These are phyloP conservation scores for Fusarium avenaceum DNA, from an alignment of 2,329 filamentous ascomycete species.

Conservation along the genomic window DNA sequence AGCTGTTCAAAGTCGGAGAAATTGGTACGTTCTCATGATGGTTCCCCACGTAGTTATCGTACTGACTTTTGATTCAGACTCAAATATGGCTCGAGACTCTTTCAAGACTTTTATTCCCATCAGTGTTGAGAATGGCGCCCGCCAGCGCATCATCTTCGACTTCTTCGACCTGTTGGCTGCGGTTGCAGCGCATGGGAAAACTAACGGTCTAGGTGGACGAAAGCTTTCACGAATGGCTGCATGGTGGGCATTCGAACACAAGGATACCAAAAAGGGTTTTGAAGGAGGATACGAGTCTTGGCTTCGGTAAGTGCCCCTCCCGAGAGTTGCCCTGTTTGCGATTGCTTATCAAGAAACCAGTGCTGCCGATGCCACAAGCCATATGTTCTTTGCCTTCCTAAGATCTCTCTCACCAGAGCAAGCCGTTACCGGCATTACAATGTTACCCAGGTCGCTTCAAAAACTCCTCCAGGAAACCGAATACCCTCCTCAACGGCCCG, in stretches of 20 bases:
- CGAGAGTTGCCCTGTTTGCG: constrained; percentile 11
- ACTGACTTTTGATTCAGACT: constrained; percentile 71
- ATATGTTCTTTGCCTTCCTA: constrained; percentile 97
- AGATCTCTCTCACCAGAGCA: constrained; percentile 89
- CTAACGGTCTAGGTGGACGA: constrained; percentile 90
- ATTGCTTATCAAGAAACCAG: constrained; percentile 59
- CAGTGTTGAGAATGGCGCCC: constrained; percentile 87
- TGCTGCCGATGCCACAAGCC: constrained; percentile 94
- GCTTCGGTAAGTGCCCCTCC: constrained; percentile 71
- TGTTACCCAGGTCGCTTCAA: constrained; percentile 90
- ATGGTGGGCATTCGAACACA: constrained; percentile 98
- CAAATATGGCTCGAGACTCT: constrained; percentile 88
- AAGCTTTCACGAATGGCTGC: constrained; percentile 96
- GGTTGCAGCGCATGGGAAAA: constrained; percentile 92
- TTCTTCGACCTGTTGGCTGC: constrained; percentile 96
- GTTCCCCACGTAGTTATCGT: constrained; percentile 5
- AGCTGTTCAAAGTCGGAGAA: constrained; percentile 95
- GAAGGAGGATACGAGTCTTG: constrained; percentile 94
- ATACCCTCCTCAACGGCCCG: constrained; percentile 86
- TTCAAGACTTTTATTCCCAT: constrained; percentile 97
- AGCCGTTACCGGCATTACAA: constrained; percentile 81
- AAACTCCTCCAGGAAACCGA: constrained; percentile 92
- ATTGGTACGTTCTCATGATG: constrained; percentile 69
- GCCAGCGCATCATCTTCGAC: constrained; percentile 91
- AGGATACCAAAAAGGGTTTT: constrained; percentile 89